Evolutionary conservation across 208 protist genomes (phyloP), one percentile per base, ranked within the genome.

Genomic region (Herpetomonas tarakana): DNA sequence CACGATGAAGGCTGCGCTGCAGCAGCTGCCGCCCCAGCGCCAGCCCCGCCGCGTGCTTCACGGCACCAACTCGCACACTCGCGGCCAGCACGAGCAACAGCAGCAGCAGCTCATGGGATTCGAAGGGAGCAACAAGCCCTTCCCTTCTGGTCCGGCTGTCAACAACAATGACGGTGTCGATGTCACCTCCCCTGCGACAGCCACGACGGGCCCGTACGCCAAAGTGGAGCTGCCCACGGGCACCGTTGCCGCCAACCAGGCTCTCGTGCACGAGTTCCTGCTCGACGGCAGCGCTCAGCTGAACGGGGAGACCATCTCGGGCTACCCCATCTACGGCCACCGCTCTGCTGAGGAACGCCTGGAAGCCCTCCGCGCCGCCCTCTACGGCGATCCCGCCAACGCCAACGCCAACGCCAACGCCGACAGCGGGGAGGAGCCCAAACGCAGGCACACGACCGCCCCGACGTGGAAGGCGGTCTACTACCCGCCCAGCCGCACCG

Each of bases 231-330:
- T 30, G 47, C 6, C 18, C 2, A 11, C 2, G 0, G 52, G 30
- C 3, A 31, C n/a, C 21, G 39, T 71, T 2, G 71, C 76, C 3
- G 60, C 67, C 55, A 65, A 46, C 18, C 76, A 82, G 52, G 49
- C 64, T 47, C 55, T 82, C 18, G 76, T 82, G n/a, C 58, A 71
- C 28, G 57, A 72, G 29, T 82, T 82, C 58, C 65, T 82, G 39
- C 57, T 77, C 3, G 76, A 82, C 35, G 76, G 74, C 53, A 80
- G 69, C 49, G 52, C 64, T 16, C 67, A 65, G 6, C 62, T 80
- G n/a, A 62, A 71, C 55, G 68, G 74, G n/a, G 31, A 63, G 59
- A 62, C 54, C 47, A 66, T 76, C 64, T 80, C 69, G 2, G 68
- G 54, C 54, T 72, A 74, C 56, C 76, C 69, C 4, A 52, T 72